These are phyloP conservation scores for Lecanosticta acicola DNA, from an alignment of 2,329 filamentous ascomycete genomes.

Conservation along the genomic window DNA sequence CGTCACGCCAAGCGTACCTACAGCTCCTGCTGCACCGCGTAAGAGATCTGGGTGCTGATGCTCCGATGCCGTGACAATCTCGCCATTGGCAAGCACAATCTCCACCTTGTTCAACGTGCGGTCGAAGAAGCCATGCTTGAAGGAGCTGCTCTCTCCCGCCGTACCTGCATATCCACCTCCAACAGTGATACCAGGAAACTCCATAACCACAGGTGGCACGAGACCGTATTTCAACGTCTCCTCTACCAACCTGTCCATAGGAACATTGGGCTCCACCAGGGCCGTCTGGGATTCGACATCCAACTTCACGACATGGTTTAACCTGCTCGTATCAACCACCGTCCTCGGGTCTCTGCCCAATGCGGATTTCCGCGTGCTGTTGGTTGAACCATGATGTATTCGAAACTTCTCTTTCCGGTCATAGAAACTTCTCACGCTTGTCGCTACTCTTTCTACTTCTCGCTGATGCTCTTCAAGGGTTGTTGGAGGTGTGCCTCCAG, in stretches of 20 bases:
- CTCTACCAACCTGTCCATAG: conserved; percentile 59
- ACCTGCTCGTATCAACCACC: conserved; percentile 61
- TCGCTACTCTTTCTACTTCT: conserved; percentile 43
- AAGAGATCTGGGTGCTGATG: conserved; percentile 56
- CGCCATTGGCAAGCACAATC: conserved; percentile 59
- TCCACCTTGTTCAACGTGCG: conserved; percentile 57
- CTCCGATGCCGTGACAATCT: conserved; percentile 51
- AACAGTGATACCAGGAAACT: conserved; percentile 66
- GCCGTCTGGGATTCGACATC: conserved; percentile 51
- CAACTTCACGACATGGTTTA: conserved; percentile 59
- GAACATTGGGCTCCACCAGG: conserved; percentile 64
- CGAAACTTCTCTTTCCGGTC: conserved; percentile 56
- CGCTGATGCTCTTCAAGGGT: conserved; percentile 16
- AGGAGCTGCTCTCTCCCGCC: conserved; percentile 63
- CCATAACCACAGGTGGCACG: conserved; percentile 63
- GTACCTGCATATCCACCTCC: conserved; percentile 64
- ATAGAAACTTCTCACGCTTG: conserved; percentile 47
- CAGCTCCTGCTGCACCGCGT: conserved; percentile 58
- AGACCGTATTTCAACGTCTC: conserved; percentile 53
- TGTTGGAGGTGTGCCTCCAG: conserved; percentile 18
- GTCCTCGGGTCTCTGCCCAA: conserved; percentile 27
- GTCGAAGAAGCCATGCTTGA: conserved; percentile 63
- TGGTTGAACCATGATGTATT: conserved; percentile 73
- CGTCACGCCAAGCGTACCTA: conserved; percentile 62
- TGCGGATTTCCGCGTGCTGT: conserved; percentile 59